phyloP scores from a whole-genome alignment of 352 stramenopile species.

The Thalassiosira exigua region DNA sequence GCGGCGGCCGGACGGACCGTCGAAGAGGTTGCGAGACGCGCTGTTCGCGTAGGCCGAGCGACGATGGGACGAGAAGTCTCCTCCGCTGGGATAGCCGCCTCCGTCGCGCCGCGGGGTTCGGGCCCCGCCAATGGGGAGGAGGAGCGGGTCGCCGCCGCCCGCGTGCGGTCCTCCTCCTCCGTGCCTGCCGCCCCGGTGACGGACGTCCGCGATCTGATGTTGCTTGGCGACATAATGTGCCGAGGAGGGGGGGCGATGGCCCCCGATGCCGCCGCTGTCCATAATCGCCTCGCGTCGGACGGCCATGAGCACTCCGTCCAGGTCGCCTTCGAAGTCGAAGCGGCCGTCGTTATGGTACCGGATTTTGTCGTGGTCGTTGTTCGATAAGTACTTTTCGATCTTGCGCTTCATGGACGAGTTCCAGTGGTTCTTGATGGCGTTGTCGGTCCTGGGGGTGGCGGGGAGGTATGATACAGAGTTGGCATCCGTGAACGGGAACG shows the following conservation, averaged over 20 bases:
- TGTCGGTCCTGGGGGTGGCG: constrained; percentile 78
- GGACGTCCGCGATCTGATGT: too few relatives aligned
- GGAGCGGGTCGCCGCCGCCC: background rate
- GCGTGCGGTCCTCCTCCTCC: too few relatives aligned
- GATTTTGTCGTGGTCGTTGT: constrained; percentile 70
- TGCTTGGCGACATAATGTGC: background rate
- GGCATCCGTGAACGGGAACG: background rate
- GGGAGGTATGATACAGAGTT: background rate
- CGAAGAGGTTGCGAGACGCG: constrained; percentile 51
- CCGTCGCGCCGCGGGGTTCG: constrained; percentile 19
- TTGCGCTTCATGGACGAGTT: constrained; percentile 87
- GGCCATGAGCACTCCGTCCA: constrained; percentile 80
- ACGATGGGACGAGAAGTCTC: constrained; percentile 1
- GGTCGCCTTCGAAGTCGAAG: constrained; percentile 84
- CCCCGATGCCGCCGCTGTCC: background rate
- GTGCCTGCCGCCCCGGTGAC: too few relatives aligned
- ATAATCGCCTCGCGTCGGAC: constrained; percentile 53
- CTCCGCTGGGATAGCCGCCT: background rate
- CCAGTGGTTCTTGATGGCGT: constrained; percentile 90
- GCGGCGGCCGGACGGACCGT: constrained; percentile 13
- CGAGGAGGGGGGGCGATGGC: background rate
- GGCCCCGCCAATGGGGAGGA: background rate
- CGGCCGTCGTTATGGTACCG: constrained; percentile 72
- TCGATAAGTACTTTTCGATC: constrained; percentile 84
- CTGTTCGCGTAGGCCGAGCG: constrained; percentile 31